Base-by-base conservation (phyloP, 2,329 filamentous ascomycete species). In the Colletotrichum acutatum region DNA sequence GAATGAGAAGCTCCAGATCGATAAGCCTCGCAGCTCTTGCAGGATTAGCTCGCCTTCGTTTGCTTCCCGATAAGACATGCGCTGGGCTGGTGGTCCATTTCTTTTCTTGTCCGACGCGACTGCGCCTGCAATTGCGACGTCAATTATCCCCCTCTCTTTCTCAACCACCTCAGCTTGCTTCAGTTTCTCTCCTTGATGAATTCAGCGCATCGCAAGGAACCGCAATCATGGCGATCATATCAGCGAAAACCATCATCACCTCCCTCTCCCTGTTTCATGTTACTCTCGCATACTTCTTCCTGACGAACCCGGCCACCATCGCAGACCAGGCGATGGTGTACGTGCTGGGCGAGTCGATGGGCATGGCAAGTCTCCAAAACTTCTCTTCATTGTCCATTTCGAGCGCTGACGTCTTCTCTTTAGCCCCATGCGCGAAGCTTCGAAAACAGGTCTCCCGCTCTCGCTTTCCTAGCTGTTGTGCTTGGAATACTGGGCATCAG, bases 181-280 rank as follows among this genome's bases (percentile, higher is more conserved):
- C 28, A 53, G 2, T 66, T 6, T 30, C 19, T 9, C 16, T 52
- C 12, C 22, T 34, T 32, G 28, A 16, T 56, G 24, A 42, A 56
- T 49, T 19, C 49, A 16, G 30, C 28, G 56, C 28, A 24, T 56
- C 56, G 12, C 24, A 11, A 19, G 5, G 22, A 42, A 42, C 30
- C 49, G 62, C 26, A 32, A 86, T 66, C 74, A 98, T 98, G 95
- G 93, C 91, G 37, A 86, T 97, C 81, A 89, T 98, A 79, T 95
- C 94, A 2, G 91, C 92, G 74, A 93, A 90, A 79, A 94, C 92
- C 9, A 92, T 98, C 82, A 92, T 98, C 78, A 93, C 94, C 77
- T 92, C 91, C 65, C 86, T 98, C 77, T 93, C 93, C 77, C 89
- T 97, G 80, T 95, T 97, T 85, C 94, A 98, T 84, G 83, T 98